Evolutionary conservation across 306 rosid genomes (phyloP), one percentile per base, ranked within the genome.

Genomic region (Dicorynia guianensis): DNA sequence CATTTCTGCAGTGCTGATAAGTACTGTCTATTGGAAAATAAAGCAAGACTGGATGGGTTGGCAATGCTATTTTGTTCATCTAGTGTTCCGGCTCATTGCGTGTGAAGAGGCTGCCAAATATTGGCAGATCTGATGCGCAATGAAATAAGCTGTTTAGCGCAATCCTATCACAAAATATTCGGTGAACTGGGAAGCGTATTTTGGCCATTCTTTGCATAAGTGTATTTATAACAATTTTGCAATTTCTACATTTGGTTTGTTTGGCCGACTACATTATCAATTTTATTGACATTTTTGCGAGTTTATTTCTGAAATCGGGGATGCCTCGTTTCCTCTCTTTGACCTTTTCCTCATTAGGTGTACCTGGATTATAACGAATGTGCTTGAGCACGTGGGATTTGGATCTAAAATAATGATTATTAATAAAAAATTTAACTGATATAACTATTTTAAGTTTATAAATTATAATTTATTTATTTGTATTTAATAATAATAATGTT

Each of bases 1-100:
- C 73, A 3, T 53, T 72, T 82, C 56, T 17, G 82, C 77, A 15
- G 66, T 59, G 83, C 85, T 84, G 47, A 67, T 66, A 63, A 80
- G 58, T 47, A 19, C 81, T 72, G 73, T 79, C 56, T 85, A 59
- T 83, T 71, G 79, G 83, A 85, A 79, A 84, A 87, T 89, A 89
- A 91, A 75, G 59, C 72, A 75, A 75, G 84, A 71, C 84, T 66
- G 42, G 59, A 67, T 76, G 75, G 87, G 85, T 83, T 76, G 65
- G 86, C 81, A 63, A 81, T 82, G 89, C 82, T 77, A 75, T 82
- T 60, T 72, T 81, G 81, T 67, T 85, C 68, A 38, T 81, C 72
- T 76, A 48, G 85, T 83, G 53, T 86, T 66, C 80, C 68, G 69
- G 44, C 66, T 74, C 57, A 59, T 76, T 75, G 49, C 39, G 10